Conservation (phyloP, 345 rosid species). For the Viola odorata region DNA sequence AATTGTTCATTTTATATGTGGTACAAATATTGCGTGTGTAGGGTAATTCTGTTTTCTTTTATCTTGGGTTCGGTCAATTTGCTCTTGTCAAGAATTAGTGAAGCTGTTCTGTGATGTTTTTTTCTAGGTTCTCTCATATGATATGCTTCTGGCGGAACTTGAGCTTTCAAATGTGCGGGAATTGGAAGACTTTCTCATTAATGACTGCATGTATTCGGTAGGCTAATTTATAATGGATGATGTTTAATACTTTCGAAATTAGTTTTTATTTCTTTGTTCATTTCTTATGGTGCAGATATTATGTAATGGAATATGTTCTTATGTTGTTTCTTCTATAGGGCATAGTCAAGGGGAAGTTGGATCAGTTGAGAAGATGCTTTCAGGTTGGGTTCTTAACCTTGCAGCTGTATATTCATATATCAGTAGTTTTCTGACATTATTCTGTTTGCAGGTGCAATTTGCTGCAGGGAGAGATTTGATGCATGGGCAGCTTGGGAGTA, state of each 20-base stretch:
- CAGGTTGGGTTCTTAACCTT: slow-evolving; percentile 10
- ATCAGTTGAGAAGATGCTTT: slow-evolving; percentile 14
- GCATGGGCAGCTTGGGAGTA: slow-evolving; percentile 7
- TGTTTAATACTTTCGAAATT: not conserved
- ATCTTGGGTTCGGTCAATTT: no score
- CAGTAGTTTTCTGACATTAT: not conserved
- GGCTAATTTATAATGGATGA: not conserved
- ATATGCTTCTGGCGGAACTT: slow-evolving; percentile 14
- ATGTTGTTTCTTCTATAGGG: not conserved
- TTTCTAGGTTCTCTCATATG: slow-evolving; percentile 13
- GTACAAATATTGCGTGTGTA: no score
- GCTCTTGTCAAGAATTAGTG: no score
- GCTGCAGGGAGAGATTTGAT: slow-evolving; percentile 23
- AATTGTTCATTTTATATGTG: not conserved
- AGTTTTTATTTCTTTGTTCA: no score
- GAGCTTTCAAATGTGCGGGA: slow-evolving; percentile 18
- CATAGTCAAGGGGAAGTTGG: slow-evolving; percentile 18
- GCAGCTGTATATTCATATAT: not conserved
- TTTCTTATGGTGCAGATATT: no score
- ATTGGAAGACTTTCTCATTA: slow-evolving; percentile 21
- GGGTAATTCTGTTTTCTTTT: no score
- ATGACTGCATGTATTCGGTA: slow-evolving; percentile 15
- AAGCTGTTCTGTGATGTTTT: not conserved
- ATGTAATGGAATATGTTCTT: not conserved
- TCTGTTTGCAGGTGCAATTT: slow-evolving; percentile 16